Conservation (phyloP, 2,329 filamentous ascomycete genomes). For the Cladophialophora immunda region DNA sequence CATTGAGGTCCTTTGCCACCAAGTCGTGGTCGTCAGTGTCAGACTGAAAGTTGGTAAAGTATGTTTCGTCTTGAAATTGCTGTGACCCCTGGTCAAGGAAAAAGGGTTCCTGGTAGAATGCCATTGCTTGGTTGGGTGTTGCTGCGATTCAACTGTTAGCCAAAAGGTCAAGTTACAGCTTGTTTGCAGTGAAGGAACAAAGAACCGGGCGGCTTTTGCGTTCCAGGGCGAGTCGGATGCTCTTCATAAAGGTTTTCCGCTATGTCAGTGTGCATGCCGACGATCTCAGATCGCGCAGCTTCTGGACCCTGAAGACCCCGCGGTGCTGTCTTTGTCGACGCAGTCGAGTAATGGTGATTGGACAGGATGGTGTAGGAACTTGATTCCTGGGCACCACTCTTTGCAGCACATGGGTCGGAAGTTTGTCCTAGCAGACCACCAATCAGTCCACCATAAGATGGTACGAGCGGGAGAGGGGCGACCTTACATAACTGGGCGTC, state of each 20-base stretch:
- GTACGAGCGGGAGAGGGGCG: neutral
- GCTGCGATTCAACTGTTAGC: too few species aligned
- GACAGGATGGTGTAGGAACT: neutral
- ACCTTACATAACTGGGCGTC: too few species aligned
- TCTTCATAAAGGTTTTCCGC: constrained; percentile 4
- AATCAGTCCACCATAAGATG: neutral
- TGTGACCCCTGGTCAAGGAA: constrained; percentile 16
- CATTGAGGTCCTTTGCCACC: neutral
- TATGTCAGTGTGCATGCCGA: neutral
- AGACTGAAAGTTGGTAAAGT: constrained; percentile 5
- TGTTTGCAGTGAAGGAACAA: neutral
- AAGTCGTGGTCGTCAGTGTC: constrained; percentile 8
- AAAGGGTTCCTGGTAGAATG: constrained; percentile 14
- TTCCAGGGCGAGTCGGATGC: neutral
- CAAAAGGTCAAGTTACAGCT: too few species aligned
- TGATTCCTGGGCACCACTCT: neutral
- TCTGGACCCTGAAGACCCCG: neutral
- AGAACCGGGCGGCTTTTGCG: neutral
- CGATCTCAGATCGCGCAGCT: neutral
- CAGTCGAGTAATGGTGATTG: neutral
- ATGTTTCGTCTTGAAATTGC: constrained; percentile 10
- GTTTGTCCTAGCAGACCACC: constrained; percentile 9
- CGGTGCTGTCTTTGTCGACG: neutral
- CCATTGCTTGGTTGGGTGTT: constrained; percentile 3
- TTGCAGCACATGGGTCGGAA: neutral